Conservation (phyloP, 345 rosid genomes). For the Schrenkiella parvula region DNA sequence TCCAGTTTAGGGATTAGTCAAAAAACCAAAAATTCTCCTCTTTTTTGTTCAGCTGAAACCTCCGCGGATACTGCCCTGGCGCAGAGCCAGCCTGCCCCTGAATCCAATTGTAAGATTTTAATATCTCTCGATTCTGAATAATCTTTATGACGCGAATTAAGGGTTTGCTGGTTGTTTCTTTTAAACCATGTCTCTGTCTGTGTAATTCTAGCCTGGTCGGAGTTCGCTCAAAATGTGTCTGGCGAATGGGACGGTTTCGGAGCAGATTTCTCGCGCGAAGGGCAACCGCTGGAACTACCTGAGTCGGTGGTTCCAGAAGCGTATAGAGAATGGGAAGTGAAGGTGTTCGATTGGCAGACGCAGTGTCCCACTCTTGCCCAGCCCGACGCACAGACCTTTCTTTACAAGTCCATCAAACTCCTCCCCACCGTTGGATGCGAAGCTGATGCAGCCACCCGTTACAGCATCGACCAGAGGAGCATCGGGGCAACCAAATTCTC, state of each 20-base stretch:
- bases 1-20: background rate
- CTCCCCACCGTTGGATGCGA: constrained; percentile 99
- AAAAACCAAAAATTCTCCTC: background rate
- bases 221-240: constrained; percentile 66
- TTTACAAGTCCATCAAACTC: constrained; percentile 64
- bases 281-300: constrained; percentile 73
- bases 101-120: constrained; percentile 7
- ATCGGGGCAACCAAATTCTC: constrained; percentile 24
- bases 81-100: background rate
- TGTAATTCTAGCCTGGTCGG: constrained; percentile 32
- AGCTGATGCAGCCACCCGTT: constrained; percentile 90
- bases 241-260: constrained; percentile 99
- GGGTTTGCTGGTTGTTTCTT: constrained; percentile 7
- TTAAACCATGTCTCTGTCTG: background rate
- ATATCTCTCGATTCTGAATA: background rate
- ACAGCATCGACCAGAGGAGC: constrained; percentile 50
- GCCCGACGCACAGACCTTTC: constrained; percentile 35
- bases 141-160: background rate
- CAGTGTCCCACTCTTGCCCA: constrained; percentile 91
- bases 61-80: background rate
- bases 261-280: constrained; percentile 74
- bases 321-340: constrained; percentile 91
- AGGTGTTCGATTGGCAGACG: constrained; percentile 97
- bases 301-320: constrained; percentile 90
- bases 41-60: constrained; percentile 17